phyloP scores from a whole-genome alignment of 73 alveolate genomes.

The Blepharisma japonicum region DNA sequence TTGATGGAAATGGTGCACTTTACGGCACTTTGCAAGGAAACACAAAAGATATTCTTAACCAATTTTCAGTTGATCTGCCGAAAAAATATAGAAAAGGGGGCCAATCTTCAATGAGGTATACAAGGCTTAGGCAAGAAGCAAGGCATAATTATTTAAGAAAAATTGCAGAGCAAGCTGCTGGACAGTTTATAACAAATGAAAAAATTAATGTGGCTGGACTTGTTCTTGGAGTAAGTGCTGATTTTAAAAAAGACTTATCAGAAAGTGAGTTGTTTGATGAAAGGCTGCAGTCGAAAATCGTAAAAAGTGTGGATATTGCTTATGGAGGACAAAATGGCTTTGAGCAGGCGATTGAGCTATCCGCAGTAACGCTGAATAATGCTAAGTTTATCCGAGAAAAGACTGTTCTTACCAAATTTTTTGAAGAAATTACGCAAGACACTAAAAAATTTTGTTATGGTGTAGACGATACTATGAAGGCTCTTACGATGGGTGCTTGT shows the following conservation, averaged over 20 bases:
- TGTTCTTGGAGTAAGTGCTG: conserved; percentile 98
- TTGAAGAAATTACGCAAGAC: conserved; percentile 94
- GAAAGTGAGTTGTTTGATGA: conserved; percentile 45
- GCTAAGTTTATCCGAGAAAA: conserved; percentile 98
- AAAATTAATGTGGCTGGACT: conserved; percentile 93
- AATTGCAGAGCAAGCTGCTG: conserved; percentile 95
- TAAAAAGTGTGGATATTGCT: conserved; percentile 91
- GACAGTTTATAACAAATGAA: conserved; percentile 93
- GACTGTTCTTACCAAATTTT: conserved; percentile 85
- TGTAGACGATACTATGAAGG: conserved; percentile 95
- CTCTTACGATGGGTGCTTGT: conserved; percentile 92
- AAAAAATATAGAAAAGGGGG: conserved; percentile 99
- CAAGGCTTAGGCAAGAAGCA: conserved; percentile 91
- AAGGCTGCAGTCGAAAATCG: conserved; percentile 46
- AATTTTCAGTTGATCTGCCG: conserved; percentile 87
- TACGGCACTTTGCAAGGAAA: conserved; percentile 98
- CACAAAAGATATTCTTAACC: conserved; percentile 78
- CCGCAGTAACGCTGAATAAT: conserved; percentile 85
- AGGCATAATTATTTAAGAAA: conserved; percentile 97
- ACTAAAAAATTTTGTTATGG: conserved; percentile 97
- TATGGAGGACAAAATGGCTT: conserved; percentile 99
- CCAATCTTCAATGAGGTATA: conserved; percentile 93
- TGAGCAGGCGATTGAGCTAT: conserved; percentile 82
- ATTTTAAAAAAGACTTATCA: conserved; percentile 85
- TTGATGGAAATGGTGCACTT: conserved; percentile 98